A percentile compares a stretch with the other conserved stretches of the same genome.
These are phyloP conservation scores for Saturnispora sanitii DNA, from an alignment of 805 yeast genomes.

Conservation along the genomic window DNA sequence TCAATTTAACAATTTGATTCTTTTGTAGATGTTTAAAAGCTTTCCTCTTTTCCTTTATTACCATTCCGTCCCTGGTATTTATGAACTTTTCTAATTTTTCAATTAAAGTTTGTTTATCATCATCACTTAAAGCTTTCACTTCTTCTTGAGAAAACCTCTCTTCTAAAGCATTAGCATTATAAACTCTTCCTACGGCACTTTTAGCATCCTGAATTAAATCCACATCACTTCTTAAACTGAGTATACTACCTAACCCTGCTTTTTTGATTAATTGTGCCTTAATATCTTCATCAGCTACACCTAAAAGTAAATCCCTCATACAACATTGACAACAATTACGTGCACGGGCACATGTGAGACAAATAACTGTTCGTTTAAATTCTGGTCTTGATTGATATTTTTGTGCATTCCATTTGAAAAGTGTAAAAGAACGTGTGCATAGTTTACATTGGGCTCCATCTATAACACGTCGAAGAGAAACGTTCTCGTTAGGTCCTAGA, in stretches of 20 bases:
- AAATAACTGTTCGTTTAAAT: constrained; percentile 56
- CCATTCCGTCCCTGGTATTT: constrained; percentile 2
- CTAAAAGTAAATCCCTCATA: constrained; percentile 70
- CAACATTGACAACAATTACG: constrained; percentile 85
- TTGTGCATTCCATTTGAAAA: constrained; percentile 52
- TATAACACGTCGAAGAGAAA: constrained; percentile 62
- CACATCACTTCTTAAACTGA: constrained; percentile 13
- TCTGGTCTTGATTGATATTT: constrained; percentile 25
- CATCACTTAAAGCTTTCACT: constrained; percentile 12
- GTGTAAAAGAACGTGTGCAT: constrained; percentile 78
- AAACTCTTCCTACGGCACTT: constrained; percentile 38
- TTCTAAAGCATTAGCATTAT: constrained; percentile 41
- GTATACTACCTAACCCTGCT: constrained; percentile 36
- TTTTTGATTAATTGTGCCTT: constrained; percentile 74
- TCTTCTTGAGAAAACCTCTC: constrained; percentile 18
- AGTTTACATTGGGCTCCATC: constrained; percentile 76
- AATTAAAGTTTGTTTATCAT: constrained; percentile 8
- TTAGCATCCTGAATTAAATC: constrained; percentile 39
- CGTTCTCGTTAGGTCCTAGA: constrained; percentile 53
- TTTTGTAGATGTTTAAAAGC: constrained; percentile 16
- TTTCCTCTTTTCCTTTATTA: background rate
- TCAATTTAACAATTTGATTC: constrained; percentile 41
- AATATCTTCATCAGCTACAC: constrained; percentile 67
- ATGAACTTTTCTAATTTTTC: constrained; percentile 3
- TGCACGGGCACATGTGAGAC: constrained; percentile 69